phyloP scores from a whole-genome alignment of 805 yeast genomes.

The Hanseniaspora hatyaiensis region DNA sequence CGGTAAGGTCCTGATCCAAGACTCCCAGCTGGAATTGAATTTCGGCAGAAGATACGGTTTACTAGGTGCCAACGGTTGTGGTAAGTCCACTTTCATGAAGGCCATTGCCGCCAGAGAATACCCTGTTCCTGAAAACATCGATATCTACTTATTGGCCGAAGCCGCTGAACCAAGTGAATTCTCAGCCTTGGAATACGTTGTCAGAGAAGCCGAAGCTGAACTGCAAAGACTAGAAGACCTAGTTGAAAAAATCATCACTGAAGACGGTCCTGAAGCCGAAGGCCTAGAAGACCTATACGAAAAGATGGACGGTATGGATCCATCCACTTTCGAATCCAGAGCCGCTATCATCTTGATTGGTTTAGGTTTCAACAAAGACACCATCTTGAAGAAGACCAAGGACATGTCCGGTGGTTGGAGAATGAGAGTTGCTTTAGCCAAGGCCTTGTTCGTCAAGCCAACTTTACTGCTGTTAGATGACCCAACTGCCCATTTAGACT shows the following conservation, averaged over 20 bases:
- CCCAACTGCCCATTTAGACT: conserved; percentile 98
- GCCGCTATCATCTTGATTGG: conserved; percentile 93
- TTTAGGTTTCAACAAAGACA: conserved; percentile 82
- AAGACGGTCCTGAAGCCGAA: conserved; percentile 89
- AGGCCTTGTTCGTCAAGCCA: conserved; percentile 96
- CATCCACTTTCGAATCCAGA: conserved; percentile 88
- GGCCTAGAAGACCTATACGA: conserved; percentile 81
- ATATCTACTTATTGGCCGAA: conserved; percentile 86
- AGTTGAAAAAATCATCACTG: conserved; percentile 79
- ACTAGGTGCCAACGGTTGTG: conserved; percentile 97
- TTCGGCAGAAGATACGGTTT: conserved; percentile 96
- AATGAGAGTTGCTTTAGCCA: conserved; percentile 98
- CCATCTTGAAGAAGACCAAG: conserved; percentile 87
- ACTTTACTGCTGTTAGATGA: conserved; percentile 88
- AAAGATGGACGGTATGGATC: conserved; percentile 91
- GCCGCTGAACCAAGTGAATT: conserved; percentile 91
- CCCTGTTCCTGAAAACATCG: conserved; percentile 87
- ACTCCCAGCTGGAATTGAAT: conserved; percentile 82
- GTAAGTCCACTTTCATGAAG: conserved; percentile 89
- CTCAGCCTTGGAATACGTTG: conserved; percentile 92
- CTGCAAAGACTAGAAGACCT: conserved; percentile 80
- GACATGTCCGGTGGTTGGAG: conserved; percentile 99
- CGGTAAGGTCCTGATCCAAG: conserved; percentile 92
- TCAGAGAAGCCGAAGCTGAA: conserved; percentile 89
- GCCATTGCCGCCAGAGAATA: conserved; percentile 92